Conservation (phyloP, 768 basidiomycete genomes). For the Scleroderma citrinum region DNA sequence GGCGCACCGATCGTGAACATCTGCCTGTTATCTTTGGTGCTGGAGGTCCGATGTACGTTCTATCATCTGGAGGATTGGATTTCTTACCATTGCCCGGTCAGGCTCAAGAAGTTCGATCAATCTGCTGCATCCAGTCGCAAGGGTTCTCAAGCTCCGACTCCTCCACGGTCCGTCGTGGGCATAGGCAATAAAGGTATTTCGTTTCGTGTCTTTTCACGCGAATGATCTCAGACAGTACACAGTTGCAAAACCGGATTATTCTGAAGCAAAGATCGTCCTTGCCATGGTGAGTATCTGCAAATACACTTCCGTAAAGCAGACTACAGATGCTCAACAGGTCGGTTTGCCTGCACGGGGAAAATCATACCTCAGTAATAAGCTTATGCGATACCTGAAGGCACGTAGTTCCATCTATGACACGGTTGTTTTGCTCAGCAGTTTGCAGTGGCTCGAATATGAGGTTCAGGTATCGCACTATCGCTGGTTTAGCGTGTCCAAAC, state of each 20-base stretch:
- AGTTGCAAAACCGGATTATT: conserved; percentile 98
- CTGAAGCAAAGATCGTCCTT: conserved; percentile 96
- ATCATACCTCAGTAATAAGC: conserved; percentile 96
- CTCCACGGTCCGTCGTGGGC: conserved; percentile 78
- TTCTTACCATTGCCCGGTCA: conserved; percentile 20
- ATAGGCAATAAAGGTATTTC: conserved; percentile 78
- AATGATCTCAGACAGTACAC: conserved; percentile 1
- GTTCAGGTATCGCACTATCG: conserved; percentile 58
- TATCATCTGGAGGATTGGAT: background rate
- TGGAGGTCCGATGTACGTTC: conserved; percentile 64
- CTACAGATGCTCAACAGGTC: conserved; percentile 46
- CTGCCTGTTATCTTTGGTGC: conserved; percentile 66
- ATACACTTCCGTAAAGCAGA: background rate
- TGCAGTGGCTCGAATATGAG: conserved; percentile 95
- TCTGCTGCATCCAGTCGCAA: conserved; percentile 64
- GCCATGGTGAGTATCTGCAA: conserved; percentile 70
- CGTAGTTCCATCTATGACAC: conserved; percentile 15
- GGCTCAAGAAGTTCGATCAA: conserved; percentile 77
- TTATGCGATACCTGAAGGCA: conserved; percentile 93
- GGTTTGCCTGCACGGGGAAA: conserved; percentile 98
- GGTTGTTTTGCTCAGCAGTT: conserved; percentile 6
- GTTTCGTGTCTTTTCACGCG: conserved; percentile 1
- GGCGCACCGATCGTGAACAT: conserved; percentile 11
- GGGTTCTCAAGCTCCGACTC: conserved; percentile 69
- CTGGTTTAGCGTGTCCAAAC: background rate